Base-by-base conservation (phyloP, 768 basidiomycete genomes). In the Tylopilus felleus region DNA sequence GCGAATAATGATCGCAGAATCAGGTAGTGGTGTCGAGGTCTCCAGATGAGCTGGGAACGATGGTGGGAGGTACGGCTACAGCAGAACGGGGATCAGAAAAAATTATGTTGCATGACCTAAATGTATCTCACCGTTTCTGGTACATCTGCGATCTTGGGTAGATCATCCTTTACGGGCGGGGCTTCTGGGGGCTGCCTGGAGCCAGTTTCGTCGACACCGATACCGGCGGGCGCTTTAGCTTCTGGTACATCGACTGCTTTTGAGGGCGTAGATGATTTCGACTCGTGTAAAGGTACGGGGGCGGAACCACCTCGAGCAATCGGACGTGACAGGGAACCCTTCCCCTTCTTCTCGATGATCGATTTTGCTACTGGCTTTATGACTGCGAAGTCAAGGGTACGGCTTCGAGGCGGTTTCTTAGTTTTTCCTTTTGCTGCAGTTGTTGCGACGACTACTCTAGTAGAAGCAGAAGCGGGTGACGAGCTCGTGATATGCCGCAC, bases 31-130 rank as follows among this genome's bases (percentile, higher is more conserved):
- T 5, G 82, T 84, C 2, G 83, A 85, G 25, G 80, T 83, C 29
- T 69, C 61, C 21, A 84, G 64, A 52, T 81, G 70, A 12, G 76
- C 71, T 28, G 80, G 77, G 59, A 83, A 84, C 8, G 82, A 83
- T 4, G 81, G 82, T 1, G 81, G 81, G 19, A 80, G 65, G 53
- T 76, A 80, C n/a, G 71, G 68, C 80, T 76, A 56, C 60, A 40
- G 27, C 33, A 43, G 35, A 44, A 52, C 29, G 42, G 28, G 31
- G 3, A 42, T 70, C 52, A 70, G 57, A 45, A 35, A 29, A 47
- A 21, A 25, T 45, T 31, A 51, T 38, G 36, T 46, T 25, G 22
- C 28, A 39, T 53, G 19, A 56, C 50, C 47, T 27, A 49, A 45
- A 49, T 35, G 36, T 31, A 29, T 61, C 75, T 62, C 57, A 76